Conservation (phyloP, 1,139 yeast genomes). For the Nadsonia commutata region DNA sequence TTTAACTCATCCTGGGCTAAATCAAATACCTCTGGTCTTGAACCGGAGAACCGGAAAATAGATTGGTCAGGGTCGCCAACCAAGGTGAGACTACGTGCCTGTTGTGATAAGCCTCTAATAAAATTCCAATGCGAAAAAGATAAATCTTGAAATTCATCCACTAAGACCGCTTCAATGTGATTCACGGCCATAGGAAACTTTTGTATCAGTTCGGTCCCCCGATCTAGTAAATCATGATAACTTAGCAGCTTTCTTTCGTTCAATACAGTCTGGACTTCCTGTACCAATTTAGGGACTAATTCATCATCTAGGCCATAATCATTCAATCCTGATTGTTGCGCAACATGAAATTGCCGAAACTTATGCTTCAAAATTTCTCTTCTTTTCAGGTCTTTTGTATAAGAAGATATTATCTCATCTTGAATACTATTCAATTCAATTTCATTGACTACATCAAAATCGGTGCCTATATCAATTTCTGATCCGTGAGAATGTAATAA, state of each 20-base stretch:
- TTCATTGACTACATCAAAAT: conserved; percentile 47
- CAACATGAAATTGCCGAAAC: conserved; percentile 20
- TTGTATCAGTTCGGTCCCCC: conserved; percentile 37
- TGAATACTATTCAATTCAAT: background rate
- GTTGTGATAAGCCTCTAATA: conserved; percentile 42
- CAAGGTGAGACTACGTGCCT: conserved; percentile 45
- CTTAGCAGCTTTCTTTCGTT: background rate
- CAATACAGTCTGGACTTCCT: background rate
- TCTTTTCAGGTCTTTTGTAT: background rate
- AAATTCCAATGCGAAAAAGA: conserved; percentile 60
- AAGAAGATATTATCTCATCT: background rate
- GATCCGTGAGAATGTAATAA: conserved; percentile 44
- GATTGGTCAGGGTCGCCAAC: conserved; percentile 98
- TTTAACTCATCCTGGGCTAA: background rate
- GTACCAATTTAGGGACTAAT: background rate
- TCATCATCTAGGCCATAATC: background rate
- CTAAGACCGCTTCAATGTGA: conserved; percentile 53
- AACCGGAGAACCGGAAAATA: conserved; percentile 51
- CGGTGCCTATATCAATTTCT: conserved; percentile 30
- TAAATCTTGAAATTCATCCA: conserved; percentile 94
- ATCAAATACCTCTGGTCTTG: background rate
- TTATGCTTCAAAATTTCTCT: background rate
- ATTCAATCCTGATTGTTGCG: conserved; percentile 58
- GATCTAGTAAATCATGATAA: conserved; percentile 43
- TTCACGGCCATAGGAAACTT: conserved; percentile 32